Conservation (phyloP, 148 eudicot genomes). For the Rhododendron griersonianum region DNA sequence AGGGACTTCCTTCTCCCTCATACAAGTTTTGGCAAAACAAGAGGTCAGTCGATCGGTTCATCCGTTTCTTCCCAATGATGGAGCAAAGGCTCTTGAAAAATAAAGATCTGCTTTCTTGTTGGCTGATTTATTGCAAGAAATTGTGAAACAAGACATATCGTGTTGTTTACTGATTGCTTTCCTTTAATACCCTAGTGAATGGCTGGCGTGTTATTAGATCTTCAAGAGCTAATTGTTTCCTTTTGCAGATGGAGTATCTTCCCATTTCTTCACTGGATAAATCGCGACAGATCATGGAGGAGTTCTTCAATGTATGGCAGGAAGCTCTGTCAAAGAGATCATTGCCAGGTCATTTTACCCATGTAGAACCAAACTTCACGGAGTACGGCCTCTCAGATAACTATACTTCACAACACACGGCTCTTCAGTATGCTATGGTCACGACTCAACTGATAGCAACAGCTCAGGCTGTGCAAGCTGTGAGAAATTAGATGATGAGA, state of each 20-base stretch:
- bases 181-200: neutral
- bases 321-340: constrained; percentile 69
- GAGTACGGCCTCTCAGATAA: constrained; percentile 73
- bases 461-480: constrained; percentile 34
- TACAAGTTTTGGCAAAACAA: neutral
- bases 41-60: neutral
- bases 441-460: constrained; percentile 75
- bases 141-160: neutral
- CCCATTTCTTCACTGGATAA: constrained; percentile 80
- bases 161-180: neutral
- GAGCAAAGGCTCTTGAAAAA: neutral
- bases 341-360: constrained; percentile 78
- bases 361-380: constrained; percentile 57
- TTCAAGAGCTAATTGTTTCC: neutral
- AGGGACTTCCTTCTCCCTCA: neutral
- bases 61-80: neutral
- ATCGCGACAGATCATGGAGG: constrained; percentile 66
- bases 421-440: constrained; percentile 77
- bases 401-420: constrained; percentile 72
- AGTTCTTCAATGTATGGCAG: constrained; percentile 67
- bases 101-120: neutral
- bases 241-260: constrained; percentile 80
- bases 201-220: neutral
- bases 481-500: constrained; percentile 45
- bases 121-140: neutral